Evolutionary conservation across 2,329 filamentous ascomycete species (phyloP), one percentile per base, ranked within the genome.

Genomic region (Cladophialophora carrionii): DNA sequence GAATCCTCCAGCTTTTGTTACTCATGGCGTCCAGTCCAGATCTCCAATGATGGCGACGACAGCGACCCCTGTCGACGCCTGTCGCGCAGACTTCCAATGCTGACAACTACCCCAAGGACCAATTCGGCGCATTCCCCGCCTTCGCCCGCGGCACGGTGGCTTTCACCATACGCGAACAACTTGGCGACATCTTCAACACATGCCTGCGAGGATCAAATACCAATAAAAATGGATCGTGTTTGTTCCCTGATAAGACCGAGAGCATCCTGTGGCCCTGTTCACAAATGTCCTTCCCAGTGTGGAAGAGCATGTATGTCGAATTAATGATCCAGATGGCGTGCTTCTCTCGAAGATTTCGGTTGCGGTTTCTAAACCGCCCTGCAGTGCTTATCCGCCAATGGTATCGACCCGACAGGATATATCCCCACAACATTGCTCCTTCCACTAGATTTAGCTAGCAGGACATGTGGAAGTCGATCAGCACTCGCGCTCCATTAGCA

Each of bases 291-390:
- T 26, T 52, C 58, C 49, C 58, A 52, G 58, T 31, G 26, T 24
- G 51, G 58, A 54, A 41, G 20, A 26, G 37, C 22, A 61, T 29
- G 26, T 46, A 53, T 61, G 58, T 61, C 51, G 34, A 53, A 61
- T 54, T 55, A 5, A 54, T n/a, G 51, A 14, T 46, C 34, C 49
- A 41, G 58, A 61, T 61, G 58, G 58, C 58, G 58, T 61, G 58
- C 58, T 61, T 55, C 34, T 24, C 26, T 41, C 58, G 43, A 61
- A 20, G 51, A 24, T 37, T 41, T 55, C 51, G 49, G 57, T 43
- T 53, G 46, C 46, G 26, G 41, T 37, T 52, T 24, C 8, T 17
- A 8, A 37, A 26, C 29, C 29, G 46, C 31, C 22, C 31, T 43
- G 57, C 57, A 43, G 10, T 60, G 26, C 22, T 34, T 34, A n/a